Conservation (phyloP, 2,329 filamentous ascomycete genomes). For the Aspergillus floridensis region DNA sequence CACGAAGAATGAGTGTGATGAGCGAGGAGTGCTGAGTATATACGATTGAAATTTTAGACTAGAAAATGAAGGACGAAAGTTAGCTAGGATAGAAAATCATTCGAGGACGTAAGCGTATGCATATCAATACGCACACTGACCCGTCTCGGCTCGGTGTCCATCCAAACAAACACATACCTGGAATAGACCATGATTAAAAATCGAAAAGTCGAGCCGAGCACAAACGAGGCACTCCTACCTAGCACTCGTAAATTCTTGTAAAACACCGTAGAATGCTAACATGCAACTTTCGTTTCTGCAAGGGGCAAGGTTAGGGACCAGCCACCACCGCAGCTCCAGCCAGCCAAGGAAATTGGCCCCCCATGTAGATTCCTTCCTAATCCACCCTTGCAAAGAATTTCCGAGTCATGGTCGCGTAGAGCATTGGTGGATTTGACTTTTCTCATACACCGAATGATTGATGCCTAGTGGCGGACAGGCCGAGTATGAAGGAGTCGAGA, state of each 20-base stretch:
- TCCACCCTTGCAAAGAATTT: not conserved
- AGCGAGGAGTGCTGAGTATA: not conserved
- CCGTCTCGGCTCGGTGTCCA: not conserved
- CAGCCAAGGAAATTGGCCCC: not conserved
- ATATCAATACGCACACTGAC: not conserved
- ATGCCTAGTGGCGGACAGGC: not conserved
- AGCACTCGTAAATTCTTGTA: not conserved
- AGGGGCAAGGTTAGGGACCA: not conserved
- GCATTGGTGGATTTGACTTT: not conserved
- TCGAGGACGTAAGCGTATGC: not conserved
- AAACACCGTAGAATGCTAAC: constrained; percentile 2
- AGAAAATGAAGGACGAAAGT: not conserved
- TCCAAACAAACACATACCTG: constrained; percentile 5
- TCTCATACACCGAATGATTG: not conserved
- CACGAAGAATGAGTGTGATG: constrained; percentile 1
- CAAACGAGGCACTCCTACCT: not conserved
- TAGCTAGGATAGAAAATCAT: not conserved
- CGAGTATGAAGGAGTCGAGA: constrained; percentile 4
- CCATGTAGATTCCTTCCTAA: constrained; percentile 2
- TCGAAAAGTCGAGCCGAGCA: not conserved
- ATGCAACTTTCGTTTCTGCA: constrained; percentile 2
- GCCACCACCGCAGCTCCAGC: not conserved
- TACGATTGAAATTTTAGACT: not conserved
- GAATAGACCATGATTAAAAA: not conserved
- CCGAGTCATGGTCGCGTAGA: not conserved